Base-by-base conservation (phyloP, 169 alveolate species). In the Theileria orientalis region DNA sequence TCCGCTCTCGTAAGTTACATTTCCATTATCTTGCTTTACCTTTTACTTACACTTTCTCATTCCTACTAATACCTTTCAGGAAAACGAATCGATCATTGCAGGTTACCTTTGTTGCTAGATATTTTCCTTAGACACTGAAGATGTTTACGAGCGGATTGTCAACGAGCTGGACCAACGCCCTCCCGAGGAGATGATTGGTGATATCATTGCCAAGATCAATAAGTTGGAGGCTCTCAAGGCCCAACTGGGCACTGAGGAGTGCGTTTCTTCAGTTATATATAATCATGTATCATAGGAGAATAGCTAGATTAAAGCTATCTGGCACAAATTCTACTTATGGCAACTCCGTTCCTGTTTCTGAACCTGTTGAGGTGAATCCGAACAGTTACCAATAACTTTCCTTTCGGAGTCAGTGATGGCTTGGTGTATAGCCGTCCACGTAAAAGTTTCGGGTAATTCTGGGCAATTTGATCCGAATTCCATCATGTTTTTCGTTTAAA, bases 401-500 rank as follows among this genome's bases (percentile, higher is more conserved):
- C n/a, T 54, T 27, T 54, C 40, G 16, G 21, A 19, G 47, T 85
- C 68, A 96, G 84, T 96, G 99, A 3, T 98, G 97, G 46, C 89
- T 78, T 11, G 99, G 98, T 27, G 90, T 92, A 74, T 95, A 95
- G 2, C 99, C 98, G 90, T 95, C 99, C 37, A 96, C 98, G 66
- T 94, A 96, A 74, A 96, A 94, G 83, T 96, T 95, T 44, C 98
- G 83, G 29, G 98, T 95, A 32, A 93, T 91, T 37, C 85, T 78
- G 3, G 99, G 99, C 42, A 97, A 87, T 40, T 83, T 72, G 7
- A 97, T 84, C 33, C 73, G 84, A 62, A 92, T 91, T 30, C 95
- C 95, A 30, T 94, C 94, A 68, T 95, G 85, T 19, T 74, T 91
- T 67, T 86, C 76, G 29, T 80, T 84, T 21, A 96, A 91, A 33